These are phyloP conservation scores for Colletotrichum paranaense DNA, from an alignment of 2,329 filamentous ascomycete genomes.

Conservation along the genomic window DNA sequence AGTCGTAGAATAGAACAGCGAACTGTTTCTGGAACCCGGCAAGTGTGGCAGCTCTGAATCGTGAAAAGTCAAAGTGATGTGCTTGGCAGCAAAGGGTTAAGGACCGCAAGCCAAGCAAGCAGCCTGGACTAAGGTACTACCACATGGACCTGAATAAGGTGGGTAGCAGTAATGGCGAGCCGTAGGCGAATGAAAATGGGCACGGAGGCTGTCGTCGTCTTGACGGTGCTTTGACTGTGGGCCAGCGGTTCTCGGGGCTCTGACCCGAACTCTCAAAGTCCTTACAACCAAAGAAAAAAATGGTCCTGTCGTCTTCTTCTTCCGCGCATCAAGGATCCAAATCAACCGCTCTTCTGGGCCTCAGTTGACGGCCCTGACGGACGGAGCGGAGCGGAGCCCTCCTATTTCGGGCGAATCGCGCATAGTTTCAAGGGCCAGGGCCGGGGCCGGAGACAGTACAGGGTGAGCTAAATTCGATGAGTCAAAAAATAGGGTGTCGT, in stretches of 20 bases:
- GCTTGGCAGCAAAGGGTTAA: neutral
- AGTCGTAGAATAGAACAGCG: slow-evolving; percentile 31
- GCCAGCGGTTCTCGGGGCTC: slow-evolving; percentile 10
- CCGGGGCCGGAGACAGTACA: slow-evolving; percentile 30
- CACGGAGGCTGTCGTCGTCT: neutral
- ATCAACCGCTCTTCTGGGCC: neutral
- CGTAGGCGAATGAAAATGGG: neutral
- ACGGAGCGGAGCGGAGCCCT: slow-evolving; percentile 33
- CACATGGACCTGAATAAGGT: slow-evolving; percentile 1
- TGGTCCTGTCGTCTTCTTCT: neutral
- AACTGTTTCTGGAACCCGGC: slow-evolving; percentile 28
- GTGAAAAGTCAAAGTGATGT: neutral
- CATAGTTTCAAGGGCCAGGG: slow-evolving; percentile 32
- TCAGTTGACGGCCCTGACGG: slow-evolving; percentile 7
- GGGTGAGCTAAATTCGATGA: slow-evolving; percentile 22
- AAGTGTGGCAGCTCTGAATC: slow-evolving; percentile 11
- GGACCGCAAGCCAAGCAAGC: neutral
- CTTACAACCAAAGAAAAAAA: neutral
- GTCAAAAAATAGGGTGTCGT: slow-evolving; percentile 29
- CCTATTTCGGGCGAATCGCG: slow-evolving; percentile 33
- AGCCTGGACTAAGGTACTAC: no score
- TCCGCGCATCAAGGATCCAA: neutral
- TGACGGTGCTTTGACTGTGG: slow-evolving; percentile 14
- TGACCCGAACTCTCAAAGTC: slow-evolving; percentile 16
- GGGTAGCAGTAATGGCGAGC: slow-evolving; percentile 7